A percentile compares a stretch with the other conserved stretches of the same genome.
phyloP scores from a whole-genome alignment of 2,329 filamentous ascomycete genomes.

The Ophiostoma fasciatum region DNA sequence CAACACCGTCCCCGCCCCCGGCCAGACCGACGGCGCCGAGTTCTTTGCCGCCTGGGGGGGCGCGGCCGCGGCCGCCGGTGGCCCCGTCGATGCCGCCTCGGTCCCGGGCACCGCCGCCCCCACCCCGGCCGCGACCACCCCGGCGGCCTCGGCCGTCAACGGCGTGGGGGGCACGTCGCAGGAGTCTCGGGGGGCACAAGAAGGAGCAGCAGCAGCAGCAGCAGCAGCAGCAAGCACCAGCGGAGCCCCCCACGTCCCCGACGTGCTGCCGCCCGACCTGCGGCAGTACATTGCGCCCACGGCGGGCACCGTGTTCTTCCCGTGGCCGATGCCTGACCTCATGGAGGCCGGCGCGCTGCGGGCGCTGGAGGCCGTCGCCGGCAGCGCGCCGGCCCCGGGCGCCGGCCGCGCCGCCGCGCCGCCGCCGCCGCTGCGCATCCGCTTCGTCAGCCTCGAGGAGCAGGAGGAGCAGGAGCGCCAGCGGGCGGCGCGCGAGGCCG shows the following conservation, averaged over 20 bases:
- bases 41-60: slow-evolving; percentile 5
- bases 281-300: slow-evolving; percentile 39
- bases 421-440: slow-evolving; percentile 40
- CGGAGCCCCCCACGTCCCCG: slow-evolving; percentile 17
- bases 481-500: slow-evolving; percentile 22
- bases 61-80: background rate
- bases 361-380: slow-evolving; percentile 30
- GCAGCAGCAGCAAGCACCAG: slow-evolving; percentile 20
- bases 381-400: background rate
- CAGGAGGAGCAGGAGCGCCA: slow-evolving; percentile 40
- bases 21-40: slow-evolving; percentile 26
- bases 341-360: slow-evolving; percentile 57
- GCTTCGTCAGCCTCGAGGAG: slow-evolving; percentile 24
- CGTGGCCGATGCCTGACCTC: slow-evolving; percentile 60
- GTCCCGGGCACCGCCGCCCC: slow-evolving; percentile 7
- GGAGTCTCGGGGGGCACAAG: no score
- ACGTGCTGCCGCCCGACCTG: slow-evolving; percentile 33
- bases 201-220: slow-evolving; percentile 11
- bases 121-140: slow-evolving; percentile 8
- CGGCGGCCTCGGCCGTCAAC: background rate
- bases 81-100: background rate
- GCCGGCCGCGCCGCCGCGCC: slow-evolving; percentile 30
- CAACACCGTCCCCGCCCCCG: slow-evolving; percentile 58
- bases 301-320: slow-evolving; percentile 48
- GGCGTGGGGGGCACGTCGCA: no score